A percentile compares a stretch with the other conserved stretches of the same genome.
Conservation (phyloP, 257 asterid species). For the Craterostigma plantagineum region DNA sequence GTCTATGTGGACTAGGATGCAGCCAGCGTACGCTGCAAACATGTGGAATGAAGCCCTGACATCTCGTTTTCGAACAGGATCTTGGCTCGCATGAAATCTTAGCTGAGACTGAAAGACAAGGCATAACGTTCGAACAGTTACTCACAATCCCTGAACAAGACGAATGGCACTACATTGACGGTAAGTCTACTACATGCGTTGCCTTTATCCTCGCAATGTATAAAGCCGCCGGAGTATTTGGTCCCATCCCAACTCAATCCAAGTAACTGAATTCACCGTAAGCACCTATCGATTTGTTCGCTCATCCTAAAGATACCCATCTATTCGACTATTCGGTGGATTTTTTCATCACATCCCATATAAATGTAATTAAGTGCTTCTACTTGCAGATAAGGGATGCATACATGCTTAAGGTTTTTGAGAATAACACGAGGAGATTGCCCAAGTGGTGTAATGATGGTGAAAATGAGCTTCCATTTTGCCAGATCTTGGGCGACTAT, state of each 20-base stretch:
- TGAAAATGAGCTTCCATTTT: conserved; percentile 45
- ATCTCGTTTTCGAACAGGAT: conserved; percentile 26
- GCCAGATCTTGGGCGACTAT: conserved; percentile 87
- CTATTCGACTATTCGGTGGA: conserved; percentile 2
- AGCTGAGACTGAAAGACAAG: conserved; percentile 79
- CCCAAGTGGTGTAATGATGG: conserved; percentile 79
- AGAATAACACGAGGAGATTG: conserved; percentile 49
- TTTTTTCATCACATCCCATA: conserved; percentile 3
- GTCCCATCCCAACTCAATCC: conserved; percentile 60
- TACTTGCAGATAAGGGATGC: conserved; percentile 71
- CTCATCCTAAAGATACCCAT: not conserved
- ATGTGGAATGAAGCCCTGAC: conserved; percentile 98
- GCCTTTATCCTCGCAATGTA: conserved; percentile 94
- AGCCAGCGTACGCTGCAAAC: conserved; percentile 98
- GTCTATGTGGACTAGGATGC: conserved; percentile 99
- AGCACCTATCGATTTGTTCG: conserved; percentile 12
- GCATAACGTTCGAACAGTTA: conserved; percentile 73
- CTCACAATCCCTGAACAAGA: conserved; percentile 93
- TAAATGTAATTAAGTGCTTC: too few relatives aligned
- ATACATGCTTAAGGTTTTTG: conserved; percentile 78
- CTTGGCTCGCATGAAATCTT: conserved; percentile 69
- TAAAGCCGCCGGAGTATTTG: conserved; percentile 86
- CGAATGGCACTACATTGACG: conserved; percentile 97
- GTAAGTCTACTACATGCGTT: conserved; percentile 90
- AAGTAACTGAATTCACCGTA: conserved; percentile 96